Base-by-base conservation (phyloP, 2,329 filamentous ascomycete genomes). In the Fusarium pseudonygamai region DNA sequence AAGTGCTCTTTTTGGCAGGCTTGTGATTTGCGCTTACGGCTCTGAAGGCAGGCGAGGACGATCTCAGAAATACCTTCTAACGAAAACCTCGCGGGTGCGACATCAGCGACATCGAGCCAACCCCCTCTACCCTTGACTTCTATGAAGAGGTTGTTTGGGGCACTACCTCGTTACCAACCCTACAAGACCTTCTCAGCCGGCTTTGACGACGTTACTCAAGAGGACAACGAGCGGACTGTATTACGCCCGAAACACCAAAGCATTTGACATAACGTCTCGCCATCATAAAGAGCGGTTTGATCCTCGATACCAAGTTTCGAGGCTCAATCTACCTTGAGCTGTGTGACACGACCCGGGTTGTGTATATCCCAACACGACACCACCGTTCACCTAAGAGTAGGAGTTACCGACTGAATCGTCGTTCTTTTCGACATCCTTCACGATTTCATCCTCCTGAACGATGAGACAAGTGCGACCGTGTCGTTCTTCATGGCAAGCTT, bases 41-140 rank as follows among this genome's bases (percentile, higher is more conserved):
- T 45, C 1, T 20, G 16, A 3, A 9, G 42, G 24, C 16, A 20
- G 7, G 7, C 5, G 3, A 26, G 67, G 88, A 89, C 53, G 83
- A 86, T 7, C 83, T 92, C 57, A 84, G 85, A 28, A 30, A 87
- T 90, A 28, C 88, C 88, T 3, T 81, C 84, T 10, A 91, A 88
- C 76, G 84, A 87, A 59, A 87, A 91, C 73, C 85, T 97, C 13
- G 83, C 89, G 26, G 93, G 93, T 57, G 93, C 94, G 24, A 90
- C 89, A 22, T 89, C 84, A 67, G 77, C 84, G 67, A 80, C 82
- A 71, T 84, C 85, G n/a, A 79, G 85, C 67, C 80, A 87, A 71
- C 74, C 86, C 20, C 83, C 80, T 6, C 75, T 84, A 40, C 84
- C 83, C 40, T 36, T 58, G 20, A 14, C 24, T 9, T 83, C 86